Base-by-base conservation (phyloP, 1,139 yeast species). In the Diutina catenulata region DNA sequence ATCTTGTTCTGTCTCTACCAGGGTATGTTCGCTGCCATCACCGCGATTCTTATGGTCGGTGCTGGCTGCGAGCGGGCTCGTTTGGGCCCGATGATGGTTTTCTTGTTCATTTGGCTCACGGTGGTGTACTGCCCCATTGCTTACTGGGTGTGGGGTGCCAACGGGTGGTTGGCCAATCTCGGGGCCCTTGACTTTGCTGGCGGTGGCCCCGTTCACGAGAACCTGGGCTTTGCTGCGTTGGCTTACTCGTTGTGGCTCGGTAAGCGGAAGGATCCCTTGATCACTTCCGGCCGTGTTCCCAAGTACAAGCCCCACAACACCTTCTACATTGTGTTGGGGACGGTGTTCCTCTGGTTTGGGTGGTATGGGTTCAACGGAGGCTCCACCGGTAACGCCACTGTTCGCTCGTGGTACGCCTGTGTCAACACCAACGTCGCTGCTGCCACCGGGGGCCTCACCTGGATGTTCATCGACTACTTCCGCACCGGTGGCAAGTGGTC, bases 351-450 rank as follows among this genome's bases (percentile, higher is more conserved):
- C 51, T 88, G 96, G 95, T 86, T 88, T 52, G 97, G 97, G 35
- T 88, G 98, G 97, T 86, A 83, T 53, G 96, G 96, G 39, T 88
- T 88, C 74, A 88, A 91, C 68, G 95, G 95, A 59, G 96, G 97
- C 50, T 84, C 95, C 37, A 83, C 95, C 40, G 95, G 95, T 58
- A 81, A 83, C 56, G 81, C 95, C 31, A 60, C 88, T 43, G 77
- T 88, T 56, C 80, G 96, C 63, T 87, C 95, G 41, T 84, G 86
- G 82, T 86, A 87, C 65, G 94, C 95, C 23, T 75, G 83, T 56
- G 83, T 82, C 52, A 86, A 84, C 70, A 86, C 97, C 53, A 86
- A 88, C 61, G 55, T 88, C 49, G 95, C 96, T 42, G 97, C 97
- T 44, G 79, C 94, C 13, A 60, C 74, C 51, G 97, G 95, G 61